Evolutionary conservation across 2,329 filamentous ascomycete species (phyloP), one percentile per base, ranked within the genome.

Genomic region (Didymella glomerata): DNA sequence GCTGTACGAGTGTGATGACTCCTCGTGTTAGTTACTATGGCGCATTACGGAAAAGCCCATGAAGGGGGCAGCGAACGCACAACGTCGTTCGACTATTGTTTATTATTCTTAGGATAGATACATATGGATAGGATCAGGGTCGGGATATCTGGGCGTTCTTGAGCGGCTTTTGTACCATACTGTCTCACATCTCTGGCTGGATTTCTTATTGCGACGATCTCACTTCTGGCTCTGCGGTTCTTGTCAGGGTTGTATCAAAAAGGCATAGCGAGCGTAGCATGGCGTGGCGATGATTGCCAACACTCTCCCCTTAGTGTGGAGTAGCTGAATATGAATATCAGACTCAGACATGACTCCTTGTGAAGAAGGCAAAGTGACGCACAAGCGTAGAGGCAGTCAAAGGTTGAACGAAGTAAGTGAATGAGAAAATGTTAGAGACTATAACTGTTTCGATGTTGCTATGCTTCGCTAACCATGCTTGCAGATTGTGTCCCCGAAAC

Each of bases 1-100:
- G 60, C 22, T 70, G 30, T 57, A 54, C 42, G 58, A 61, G 18
- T 60, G 51, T 18, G 36, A 40, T 6, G 57, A 58, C 32, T 52
- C 53, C 13, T 59, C 56, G 2, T 51, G 44, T 22, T 60, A 60
- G 48, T 24, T 14, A 22, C 18, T 27, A 6, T 27, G 27, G 38
- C 25, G 25, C 41, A 20, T n/a, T n/a, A 36, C 45, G 20, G 30
- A 24, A 53, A 22, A 45, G 22, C 22, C n/a, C 18, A 20, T 11
- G 4, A 14, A 20, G 11, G 36, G 36, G n/a, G 36, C 10, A 8
- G 18, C 18, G 54, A 40, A 41, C 30, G 36, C 30, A 36, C 13
- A 7, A 5, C 22, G 13, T 16, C 27, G 41, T 58, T 53, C 27
- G 25, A 41, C n/a, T 27, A 49, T 54, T 51, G 52, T 54, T 60